Conservation (phyloP, 345 rosid genomes). For the Fremontodendron californicum region DNA sequence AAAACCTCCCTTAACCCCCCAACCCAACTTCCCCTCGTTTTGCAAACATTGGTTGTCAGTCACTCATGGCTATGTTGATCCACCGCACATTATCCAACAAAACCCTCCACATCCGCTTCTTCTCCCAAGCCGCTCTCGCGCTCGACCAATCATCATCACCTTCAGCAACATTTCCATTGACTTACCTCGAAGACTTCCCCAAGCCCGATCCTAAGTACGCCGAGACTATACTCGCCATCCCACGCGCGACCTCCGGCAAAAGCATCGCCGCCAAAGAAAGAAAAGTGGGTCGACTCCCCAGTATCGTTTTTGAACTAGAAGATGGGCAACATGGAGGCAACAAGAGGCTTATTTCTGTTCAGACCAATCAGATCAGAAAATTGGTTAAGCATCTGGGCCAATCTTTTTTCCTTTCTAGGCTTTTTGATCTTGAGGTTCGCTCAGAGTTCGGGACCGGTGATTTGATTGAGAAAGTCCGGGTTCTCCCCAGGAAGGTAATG, state of each 20-base stretch:
- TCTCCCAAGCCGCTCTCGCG: constrained; percentile 53
- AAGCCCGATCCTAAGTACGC: constrained; percentile 65
- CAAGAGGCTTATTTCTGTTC: constrained; percentile 79
- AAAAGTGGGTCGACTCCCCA: constrained; percentile 74
- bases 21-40: neutral
- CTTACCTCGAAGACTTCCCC: constrained; percentile 69
- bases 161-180: constrained; percentile 21
- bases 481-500: constrained; percentile 73
- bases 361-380: constrained; percentile 79
- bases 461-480: constrained; percentile 69
- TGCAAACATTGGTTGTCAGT: too few species aligned
- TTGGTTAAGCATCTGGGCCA: constrained; percentile 67
- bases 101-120: constrained; percentile 43
- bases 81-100: constrained; percentile 40
- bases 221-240: constrained; percentile 72
- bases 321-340: constrained; percentile 93
- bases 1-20: constrained; percentile 27
- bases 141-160: neutral
- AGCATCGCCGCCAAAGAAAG: constrained; percentile 64
- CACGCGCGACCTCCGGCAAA: constrained; percentile 64
- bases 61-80: constrained; percentile 45
- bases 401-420: constrained; percentile 74
- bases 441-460: constrained; percentile 57
- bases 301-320: constrained; percentile 81
- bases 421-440: constrained; percentile 78